A percentile compares a stretch with the other conserved stretches of the same genome.
Conservation (phyloP, 352 stramenopile species). For the Pythium volutum region DNA sequence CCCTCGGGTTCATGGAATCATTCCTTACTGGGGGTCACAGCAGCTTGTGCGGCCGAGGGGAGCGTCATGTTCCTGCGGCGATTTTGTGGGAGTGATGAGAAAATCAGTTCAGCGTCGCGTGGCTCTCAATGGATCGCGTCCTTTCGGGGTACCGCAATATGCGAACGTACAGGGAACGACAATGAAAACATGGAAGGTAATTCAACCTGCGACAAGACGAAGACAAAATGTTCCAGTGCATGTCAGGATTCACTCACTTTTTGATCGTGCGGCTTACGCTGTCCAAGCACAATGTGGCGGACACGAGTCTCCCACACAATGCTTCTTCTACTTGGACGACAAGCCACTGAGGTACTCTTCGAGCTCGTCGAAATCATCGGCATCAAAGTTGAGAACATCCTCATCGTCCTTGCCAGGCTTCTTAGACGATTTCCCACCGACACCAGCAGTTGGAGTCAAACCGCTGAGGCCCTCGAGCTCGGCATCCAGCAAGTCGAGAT, state of each 20-base stretch:
- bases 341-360: slow-evolving; percentile 86
- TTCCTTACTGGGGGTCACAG: slow-evolving; percentile 18
- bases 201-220: slow-evolving; percentile 1
- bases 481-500: slow-evolving; percentile 68
- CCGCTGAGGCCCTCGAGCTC: slow-evolving; percentile 65
- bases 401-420: slow-evolving; percentile 35
- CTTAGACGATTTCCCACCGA: slow-evolving; percentile 23
- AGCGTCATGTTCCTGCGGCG: slow-evolving; percentile 2
- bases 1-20: too few relatives aligned
- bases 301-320: not conserved
- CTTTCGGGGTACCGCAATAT: slow-evolving; percentile 13
- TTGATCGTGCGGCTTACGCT: slow-evolving; percentile 2
- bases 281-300: not conserved
- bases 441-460: slow-evolving; percentile 44
- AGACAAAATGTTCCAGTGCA: not conserved
- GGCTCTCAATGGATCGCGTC: not conserved
- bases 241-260: slow-evolving; percentile 1
- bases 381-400: slow-evolving; percentile 83
- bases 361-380: slow-evolving; percentile 86
- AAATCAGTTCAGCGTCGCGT: not conserved
- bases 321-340: slow-evolving; percentile 38
- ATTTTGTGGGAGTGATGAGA: not conserved
- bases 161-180: not conserved
- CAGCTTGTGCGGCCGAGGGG: not conserved
- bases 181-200: slow-evolving; percentile 15